Percentiles rank a stretch among this genome's conserved stretches.
Evolutionary conservation across 2,329 filamentous ascomycete genomes (phyloP).

Genomic region (Nothomitra cinnamomea): DNA sequence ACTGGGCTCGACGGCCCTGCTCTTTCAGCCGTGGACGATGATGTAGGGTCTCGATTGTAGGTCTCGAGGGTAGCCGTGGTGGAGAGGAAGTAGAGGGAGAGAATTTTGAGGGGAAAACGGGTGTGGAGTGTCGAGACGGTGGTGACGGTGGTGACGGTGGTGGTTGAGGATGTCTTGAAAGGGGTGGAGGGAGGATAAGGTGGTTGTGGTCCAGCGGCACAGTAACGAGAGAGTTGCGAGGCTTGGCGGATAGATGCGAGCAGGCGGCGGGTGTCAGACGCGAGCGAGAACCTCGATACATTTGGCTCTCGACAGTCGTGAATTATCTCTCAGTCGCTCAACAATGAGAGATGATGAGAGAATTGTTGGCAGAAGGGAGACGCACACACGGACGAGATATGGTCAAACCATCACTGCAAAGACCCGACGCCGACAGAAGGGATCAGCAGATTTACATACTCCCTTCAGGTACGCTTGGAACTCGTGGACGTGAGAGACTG

Average conservation of each 20-base stretch:
- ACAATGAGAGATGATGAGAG: too few relatives aligned
- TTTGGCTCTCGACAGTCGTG: too few relatives aligned
- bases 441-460: too few relatives aligned
- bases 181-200: neutral
- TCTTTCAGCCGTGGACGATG: conserved; percentile 1
- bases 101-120: neutral
- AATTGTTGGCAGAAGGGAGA: too few relatives aligned
- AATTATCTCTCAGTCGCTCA: too few relatives aligned
- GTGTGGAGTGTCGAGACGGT: neutral
- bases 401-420: too few relatives aligned
- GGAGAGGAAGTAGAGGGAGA: neutral
- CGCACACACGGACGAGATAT: too few relatives aligned
- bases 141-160: neutral
- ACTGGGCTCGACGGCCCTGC: neutral
- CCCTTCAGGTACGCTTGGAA: too few relatives aligned
- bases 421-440: too few relatives aligned
- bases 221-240: neutral
- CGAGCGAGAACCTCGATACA: too few relatives aligned
- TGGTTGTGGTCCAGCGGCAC: neutral
- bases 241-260: neutral
- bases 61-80: neutral
- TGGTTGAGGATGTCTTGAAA: neutral
- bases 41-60: neutral
- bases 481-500: too few relatives aligned
- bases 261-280: neutral